Percentiles rank a stretch among this genome's conserved stretches.
These are phyloP conservation scores for Rasamsonia emersonii DNA, from an alignment of 2,329 filamentous ascomycete species.

Conservation along the genomic window DNA sequence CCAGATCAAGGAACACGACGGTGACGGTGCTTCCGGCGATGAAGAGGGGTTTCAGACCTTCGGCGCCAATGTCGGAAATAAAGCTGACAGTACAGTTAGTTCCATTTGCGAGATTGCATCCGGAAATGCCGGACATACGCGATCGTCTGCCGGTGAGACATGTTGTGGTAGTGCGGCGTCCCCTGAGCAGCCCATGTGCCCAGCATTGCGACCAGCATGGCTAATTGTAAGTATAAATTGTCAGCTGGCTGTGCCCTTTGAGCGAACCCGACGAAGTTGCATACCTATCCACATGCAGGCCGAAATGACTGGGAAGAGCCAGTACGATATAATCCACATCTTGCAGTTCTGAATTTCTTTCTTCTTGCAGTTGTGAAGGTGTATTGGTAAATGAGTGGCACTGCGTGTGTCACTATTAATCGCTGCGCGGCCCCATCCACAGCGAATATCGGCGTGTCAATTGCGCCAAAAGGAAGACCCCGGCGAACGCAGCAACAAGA, in stretches of 20 bases:
- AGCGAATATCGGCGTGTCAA: too few species aligned
- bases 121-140: slow-evolving; percentile 35
- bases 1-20: slow-evolving; percentile 69
- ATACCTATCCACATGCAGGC: slow-evolving; percentile 47
- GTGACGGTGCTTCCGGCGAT: slow-evolving; percentile 54
- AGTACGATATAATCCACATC: slow-evolving; percentile 40
- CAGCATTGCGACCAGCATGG: slow-evolving; percentile 53
- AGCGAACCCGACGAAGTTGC: slow-evolving; percentile 8
- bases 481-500: too few species aligned
- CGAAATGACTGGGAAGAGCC: slow-evolving; percentile 52
- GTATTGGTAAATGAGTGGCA: background rate
- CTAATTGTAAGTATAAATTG: slow-evolving; percentile 23
- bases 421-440: too few species aligned
- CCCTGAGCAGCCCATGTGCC: slow-evolving; percentile 47
- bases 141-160: slow-evolving; percentile 45
- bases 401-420: too few species aligned
- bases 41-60: slow-evolving; percentile 53
- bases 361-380: background rate
- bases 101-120: slow-evolving; percentile 2
- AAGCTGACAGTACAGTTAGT: slow-evolving; percentile 20
- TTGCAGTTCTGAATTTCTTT: slow-evolving; percentile 7
- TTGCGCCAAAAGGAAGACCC: too few species aligned
- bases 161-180: slow-evolving; percentile 44
- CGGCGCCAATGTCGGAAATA: slow-evolving; percentile 50
- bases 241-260: background rate